Evolutionary conservation across 2,329 filamentous ascomycete genomes (phyloP).

Genomic region (Cucurbitaria berberidis): DNA sequence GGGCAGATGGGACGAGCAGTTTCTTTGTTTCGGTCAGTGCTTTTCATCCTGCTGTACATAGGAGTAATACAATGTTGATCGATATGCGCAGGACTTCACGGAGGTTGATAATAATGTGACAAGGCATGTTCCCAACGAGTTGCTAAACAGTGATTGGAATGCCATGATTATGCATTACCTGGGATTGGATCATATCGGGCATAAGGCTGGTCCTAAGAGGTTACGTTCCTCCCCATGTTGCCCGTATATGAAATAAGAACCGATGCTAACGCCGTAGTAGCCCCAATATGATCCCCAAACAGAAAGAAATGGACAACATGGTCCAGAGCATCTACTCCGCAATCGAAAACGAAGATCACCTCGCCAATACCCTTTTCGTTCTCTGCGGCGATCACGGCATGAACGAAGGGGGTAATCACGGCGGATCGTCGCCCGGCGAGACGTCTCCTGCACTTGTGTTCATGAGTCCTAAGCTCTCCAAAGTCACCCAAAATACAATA

Average conservation of each 20-base stretch:
- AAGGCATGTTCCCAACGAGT: constrained; percentile 79
- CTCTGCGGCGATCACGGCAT: constrained; percentile 97
- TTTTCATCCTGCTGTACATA: constrained; percentile 36
- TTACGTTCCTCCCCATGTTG: constrained; percentile 35
- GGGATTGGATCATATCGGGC: constrained; percentile 94
- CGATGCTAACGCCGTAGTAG: constrained; percentile 53
- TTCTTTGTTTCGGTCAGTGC: constrained; percentile 92
- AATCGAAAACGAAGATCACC: constrained; percentile 72
- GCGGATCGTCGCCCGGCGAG: constrained; percentile 90
- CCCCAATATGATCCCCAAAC: constrained; percentile 90
- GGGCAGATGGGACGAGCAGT: constrained; percentile 90
- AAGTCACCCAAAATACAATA: constrained; percentile 52
- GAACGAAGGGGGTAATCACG: constrained; percentile 98
- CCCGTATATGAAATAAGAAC: constrained; percentile 12
- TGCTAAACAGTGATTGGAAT: constrained; percentile 82
- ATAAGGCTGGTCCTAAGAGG: constrained; percentile 90
- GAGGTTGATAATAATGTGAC: constrained; percentile 99
- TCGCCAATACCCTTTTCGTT: constrained; percentile 80
- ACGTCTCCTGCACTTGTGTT: constrained; percentile 93
- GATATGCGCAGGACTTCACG: constrained; percentile 77
- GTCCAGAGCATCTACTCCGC: constrained; percentile 77
- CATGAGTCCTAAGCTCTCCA: constrained; percentile 79
- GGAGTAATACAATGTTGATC: constrained; percentile 41
- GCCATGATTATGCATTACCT: constrained; percentile 95
- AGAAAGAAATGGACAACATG: constrained; percentile 89